Base-by-base conservation (phyloP, 768 basidiomycete genomes). In the Omphalotus guepiniiformis region DNA sequence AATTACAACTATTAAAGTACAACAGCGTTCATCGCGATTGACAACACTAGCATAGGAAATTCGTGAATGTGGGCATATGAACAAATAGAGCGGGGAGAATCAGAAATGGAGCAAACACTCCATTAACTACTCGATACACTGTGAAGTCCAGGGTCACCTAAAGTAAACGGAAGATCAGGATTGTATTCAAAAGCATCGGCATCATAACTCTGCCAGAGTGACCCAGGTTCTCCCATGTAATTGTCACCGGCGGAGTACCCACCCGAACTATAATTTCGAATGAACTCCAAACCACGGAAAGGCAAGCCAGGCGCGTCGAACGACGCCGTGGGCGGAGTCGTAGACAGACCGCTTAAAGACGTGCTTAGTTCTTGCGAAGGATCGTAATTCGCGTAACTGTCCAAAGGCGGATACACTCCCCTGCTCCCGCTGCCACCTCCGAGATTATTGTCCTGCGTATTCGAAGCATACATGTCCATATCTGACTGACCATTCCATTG, bases 281-380 rank as follows among this genome's bases (percentile, higher is more conserved):
- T 83, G 56, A 79, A 93, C 55, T 93, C 90, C 26, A 92, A 72
- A 8, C 88, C 90, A 25, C 80, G 76, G 71, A 92, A 93, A 1
- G 88, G 90, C n/a, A 91, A 70, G 30, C 87, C 87, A 19, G 82
- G 73, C 7, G 80, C 79, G 52, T 82, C 71, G 60, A 89, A 89
- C 3, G 75, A 71, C n/a, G 84, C 63, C 4, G 74, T 76, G 11
- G 83, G 77, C 2, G 83, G 77, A 9, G 81, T 78, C 9, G 74
- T 76, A 4, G 80, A 81, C 26, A 78, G 65, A 4, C 73, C 73
- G 41, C 65, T 55, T 50, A 76, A 53, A 18, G 60, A 59, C 29
- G 58, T 56, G 37, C 63, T 58, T 43, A 71, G 53, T 49, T 75
- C 73, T n/a, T 70, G 49, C n/a, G 61, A 53, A 43, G 62, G 60